Conservation (phyloP, 169 alveolate species). For the Plasmodium gallinaceum region DNA sequence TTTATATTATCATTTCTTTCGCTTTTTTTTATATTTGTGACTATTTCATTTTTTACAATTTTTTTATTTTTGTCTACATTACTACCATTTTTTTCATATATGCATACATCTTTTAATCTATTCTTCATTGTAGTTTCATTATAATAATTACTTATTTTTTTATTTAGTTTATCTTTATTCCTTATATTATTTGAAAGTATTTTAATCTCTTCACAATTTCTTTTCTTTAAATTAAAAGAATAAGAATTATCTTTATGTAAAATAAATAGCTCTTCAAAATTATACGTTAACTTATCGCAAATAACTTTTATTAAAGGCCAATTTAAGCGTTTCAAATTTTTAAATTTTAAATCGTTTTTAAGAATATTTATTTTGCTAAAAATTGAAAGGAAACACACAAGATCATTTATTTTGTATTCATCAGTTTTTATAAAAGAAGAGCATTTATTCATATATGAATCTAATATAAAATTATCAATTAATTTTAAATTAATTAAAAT, state of each 20-base stretch:
- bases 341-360: constrained; percentile 15
- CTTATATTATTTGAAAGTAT: neutral
- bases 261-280: constrained; percentile 31
- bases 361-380: constrained; percentile 27
- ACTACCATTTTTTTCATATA: neutral
- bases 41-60: neutral
- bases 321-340: constrained; percentile 13
- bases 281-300: constrained; percentile 41
- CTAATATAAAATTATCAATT: constrained; percentile 29
- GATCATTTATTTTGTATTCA: constrained; percentile 49
- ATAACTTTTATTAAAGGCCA: constrained; percentile 40
- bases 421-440: constrained; percentile 27
- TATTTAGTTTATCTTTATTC: neutral
- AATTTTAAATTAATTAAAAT: constrained; percentile 40
- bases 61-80: neutral
- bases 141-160: neutral
- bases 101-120: neutral
- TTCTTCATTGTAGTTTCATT: neutral
- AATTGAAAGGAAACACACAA: constrained; percentile 32
- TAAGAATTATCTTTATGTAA: constrained; percentile 19
- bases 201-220: constrained; percentile 3
- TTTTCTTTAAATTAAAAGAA: constrained; percentile 28
- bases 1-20: neutral
- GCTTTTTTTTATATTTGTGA: neutral
- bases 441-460: constrained; percentile 38